These are phyloP conservation scores for Trichoderma breve DNA, from an alignment of 2,329 filamentous ascomycete species.

Conservation along the genomic window DNA sequence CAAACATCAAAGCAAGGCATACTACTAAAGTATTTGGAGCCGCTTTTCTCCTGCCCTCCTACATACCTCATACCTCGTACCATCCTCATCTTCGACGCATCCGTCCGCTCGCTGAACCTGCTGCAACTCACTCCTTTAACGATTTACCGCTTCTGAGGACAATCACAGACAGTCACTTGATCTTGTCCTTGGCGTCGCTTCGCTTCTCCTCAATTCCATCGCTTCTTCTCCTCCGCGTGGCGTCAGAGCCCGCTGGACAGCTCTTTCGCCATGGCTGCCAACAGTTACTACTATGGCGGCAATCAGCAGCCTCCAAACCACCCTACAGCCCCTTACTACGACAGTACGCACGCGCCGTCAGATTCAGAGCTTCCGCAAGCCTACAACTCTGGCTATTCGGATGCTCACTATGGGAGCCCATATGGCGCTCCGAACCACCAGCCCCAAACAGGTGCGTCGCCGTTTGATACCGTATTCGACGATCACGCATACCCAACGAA, in stretches of 20 bases:
- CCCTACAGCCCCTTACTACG: constrained; percentile 43
- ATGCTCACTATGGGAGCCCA: constrained; percentile 21
- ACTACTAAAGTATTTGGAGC: background rate
- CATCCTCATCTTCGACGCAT: background rate
- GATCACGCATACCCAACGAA: constrained; percentile 63
- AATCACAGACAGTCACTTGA: background rate
- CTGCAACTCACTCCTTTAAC: background rate
- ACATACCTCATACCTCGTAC: background rate
- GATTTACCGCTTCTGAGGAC: background rate
- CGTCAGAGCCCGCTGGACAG: constrained; percentile 2
- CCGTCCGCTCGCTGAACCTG: background rate
- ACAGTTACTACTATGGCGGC: constrained; percentile 62
- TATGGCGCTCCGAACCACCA: constrained; percentile 35
- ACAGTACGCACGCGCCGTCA: constrained; percentile 38
- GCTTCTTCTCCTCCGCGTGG: background rate
- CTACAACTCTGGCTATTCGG: constrained; percentile 31
- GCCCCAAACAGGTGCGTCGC: constrained; percentile 44
- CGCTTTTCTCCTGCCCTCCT: constrained; percentile 4
- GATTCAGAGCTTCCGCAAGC: constrained; percentile 39
- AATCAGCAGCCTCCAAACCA: constrained; percentile 33
- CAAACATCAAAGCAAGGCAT: constrained; percentile 8
- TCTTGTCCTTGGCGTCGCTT: background rate
- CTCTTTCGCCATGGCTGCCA: constrained; percentile 54
- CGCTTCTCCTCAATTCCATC: background rate
- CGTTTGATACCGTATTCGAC: constrained; percentile 66